A percentile compares a stretch with the other conserved stretches of the same genome.
Conservation (phyloP, 257 asterid genomes). For the Salvia rosmarinus region DNA sequence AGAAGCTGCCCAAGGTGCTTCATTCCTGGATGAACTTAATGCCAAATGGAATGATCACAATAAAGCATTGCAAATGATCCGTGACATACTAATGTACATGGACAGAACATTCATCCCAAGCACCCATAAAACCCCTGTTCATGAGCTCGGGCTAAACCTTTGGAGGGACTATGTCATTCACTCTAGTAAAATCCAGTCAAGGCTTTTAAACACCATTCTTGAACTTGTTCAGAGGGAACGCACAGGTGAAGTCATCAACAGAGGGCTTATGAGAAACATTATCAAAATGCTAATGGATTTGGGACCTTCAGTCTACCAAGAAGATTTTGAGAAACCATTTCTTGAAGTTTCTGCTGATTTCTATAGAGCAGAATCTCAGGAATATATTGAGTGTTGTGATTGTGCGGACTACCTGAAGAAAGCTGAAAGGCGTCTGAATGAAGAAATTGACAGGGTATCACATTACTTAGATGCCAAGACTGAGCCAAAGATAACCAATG, state of each 20-base stretch:
- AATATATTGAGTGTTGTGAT: constrained; percentile 74
- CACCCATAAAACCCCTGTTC: constrained; percentile 70
- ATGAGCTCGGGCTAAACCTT: constrained; percentile 85
- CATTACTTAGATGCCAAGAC: constrained; percentile 77
- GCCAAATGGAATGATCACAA: constrained; percentile 81
- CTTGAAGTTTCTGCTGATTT: constrained; percentile 78
- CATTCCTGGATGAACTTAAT: constrained; percentile 78
- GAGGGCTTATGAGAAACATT: constrained; percentile 87
- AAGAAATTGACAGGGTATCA: constrained; percentile 88
- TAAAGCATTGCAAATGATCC: constrained; percentile 83
- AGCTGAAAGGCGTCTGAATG: constrained; percentile 82
- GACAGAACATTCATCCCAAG: constrained; percentile 80
- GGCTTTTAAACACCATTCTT: constrained; percentile 76
- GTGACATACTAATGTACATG: constrained; percentile 91
- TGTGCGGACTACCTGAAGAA: constrained; percentile 86
- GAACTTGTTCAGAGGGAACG: constrained; percentile 66
- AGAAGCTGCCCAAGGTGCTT: constrained; percentile 73
- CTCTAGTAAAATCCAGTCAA: constrained; percentile 59
- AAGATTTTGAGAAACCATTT: constrained; percentile 82
- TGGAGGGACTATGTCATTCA: constrained; percentile 82
- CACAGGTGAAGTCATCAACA: constrained; percentile 73
- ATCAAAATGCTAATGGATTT: constrained; percentile 84
- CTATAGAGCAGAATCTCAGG: constrained; percentile 82
- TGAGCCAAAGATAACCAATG: constrained; percentile 70
- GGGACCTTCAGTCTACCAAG: constrained; percentile 80